phyloP scores from a whole-genome alignment of 371 early-diverging fungal species.

The Circinella minor region DNA sequence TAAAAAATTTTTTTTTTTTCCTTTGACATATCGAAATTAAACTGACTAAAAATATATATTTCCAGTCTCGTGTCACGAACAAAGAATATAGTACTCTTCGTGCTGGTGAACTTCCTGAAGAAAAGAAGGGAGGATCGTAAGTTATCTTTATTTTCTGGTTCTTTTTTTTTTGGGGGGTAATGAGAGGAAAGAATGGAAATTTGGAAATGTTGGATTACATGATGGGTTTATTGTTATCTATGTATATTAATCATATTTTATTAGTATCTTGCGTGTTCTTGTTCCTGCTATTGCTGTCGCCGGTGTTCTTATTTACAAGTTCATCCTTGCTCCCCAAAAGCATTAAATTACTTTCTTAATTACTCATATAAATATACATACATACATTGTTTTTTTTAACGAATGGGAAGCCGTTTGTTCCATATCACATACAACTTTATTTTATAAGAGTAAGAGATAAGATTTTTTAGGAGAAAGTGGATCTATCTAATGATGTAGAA shows the following conservation, averaged over 20 bases:
- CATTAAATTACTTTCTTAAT: conserved; percentile 16
- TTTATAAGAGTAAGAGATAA: too few species aligned
- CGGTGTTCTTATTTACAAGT: conserved; percentile 45
- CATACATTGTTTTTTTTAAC: neutral
- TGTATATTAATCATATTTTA: neutral
- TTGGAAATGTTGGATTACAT: too few species aligned
- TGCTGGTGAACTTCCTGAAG: conserved; percentile 48
- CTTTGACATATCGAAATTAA: neutral
- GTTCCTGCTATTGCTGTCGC: conserved; percentile 30
- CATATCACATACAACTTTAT: too few species aligned
- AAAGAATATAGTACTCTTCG: conserved; percentile 32
- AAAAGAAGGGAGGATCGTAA: conserved; percentile 43
- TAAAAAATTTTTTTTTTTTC: neutral
- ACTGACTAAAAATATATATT: neutral
- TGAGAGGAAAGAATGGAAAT: neutral
- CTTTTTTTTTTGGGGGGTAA: neutral
- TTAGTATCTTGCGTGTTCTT: conserved; percentile 33
- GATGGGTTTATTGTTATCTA: too few species aligned
- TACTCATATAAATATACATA: neutral
- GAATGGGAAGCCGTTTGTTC: too few species aligned
- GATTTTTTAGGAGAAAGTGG: neutral
- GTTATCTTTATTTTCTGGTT: too few species aligned
- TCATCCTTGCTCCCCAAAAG: conserved; percentile 30
- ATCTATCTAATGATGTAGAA: neutral
- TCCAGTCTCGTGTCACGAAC: conserved; percentile 28